Conservation (phyloP, 176 grass and related monocot genomes). For the Chloris gayana region DNA sequence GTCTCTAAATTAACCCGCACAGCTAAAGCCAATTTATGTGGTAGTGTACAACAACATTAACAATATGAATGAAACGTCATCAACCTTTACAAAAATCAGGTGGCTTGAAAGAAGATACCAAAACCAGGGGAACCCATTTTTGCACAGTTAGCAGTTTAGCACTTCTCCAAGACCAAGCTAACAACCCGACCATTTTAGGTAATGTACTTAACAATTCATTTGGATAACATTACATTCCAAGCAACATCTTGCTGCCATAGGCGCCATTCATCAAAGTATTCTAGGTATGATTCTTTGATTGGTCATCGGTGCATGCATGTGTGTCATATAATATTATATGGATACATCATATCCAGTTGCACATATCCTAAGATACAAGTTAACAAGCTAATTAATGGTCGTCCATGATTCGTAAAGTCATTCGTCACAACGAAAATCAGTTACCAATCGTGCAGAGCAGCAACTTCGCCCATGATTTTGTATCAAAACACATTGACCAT, state of each 20-base stretch:
- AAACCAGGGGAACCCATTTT: conserved; percentile 38
- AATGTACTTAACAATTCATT: conserved; percentile 5
- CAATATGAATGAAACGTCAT: neutral
- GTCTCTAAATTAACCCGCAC: no score
- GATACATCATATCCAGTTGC: neutral
- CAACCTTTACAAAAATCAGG: neutral
- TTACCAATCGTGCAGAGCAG: conserved; percentile 8
- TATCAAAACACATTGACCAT: conserved; percentile 28
- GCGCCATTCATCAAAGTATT: neutral
- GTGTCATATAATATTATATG: neutral
- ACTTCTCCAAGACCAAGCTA: neutral
- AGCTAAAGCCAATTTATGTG: no score
- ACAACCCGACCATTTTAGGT: neutral
- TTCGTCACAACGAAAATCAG: neutral
- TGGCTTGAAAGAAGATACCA: neutral
- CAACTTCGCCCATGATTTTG: conserved; percentile 5
- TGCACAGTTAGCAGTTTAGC: conserved; percentile 7
- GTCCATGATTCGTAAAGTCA: conserved; percentile 23
- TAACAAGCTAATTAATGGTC: neutral
- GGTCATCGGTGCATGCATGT: conserved; percentile 10
- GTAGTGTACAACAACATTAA: no score
- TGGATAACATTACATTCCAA: neutral
- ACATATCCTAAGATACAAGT: neutral
- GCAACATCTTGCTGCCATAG: conserved; percentile 17
- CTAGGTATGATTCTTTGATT: conserved; percentile 5